A percentile compares a stretch with the other conserved stretches of the same genome.
Conservation (phyloP, 2,329 filamentous ascomycete species). For the Penicillium sumatraense region DNA sequence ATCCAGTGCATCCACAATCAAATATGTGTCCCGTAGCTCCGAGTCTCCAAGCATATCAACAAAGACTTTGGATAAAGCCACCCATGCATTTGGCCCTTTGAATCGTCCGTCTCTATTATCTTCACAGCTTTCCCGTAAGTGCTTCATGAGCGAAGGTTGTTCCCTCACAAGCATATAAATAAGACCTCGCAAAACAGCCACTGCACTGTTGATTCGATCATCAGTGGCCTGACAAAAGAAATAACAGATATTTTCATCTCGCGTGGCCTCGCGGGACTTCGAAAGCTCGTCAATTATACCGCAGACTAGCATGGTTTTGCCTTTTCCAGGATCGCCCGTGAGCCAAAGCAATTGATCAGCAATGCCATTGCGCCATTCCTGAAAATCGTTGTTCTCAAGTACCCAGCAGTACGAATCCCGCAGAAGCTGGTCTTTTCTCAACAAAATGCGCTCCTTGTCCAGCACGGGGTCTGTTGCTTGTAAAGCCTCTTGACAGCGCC, state of each 20-base stretch:
- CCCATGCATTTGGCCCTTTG: conserved; percentile 39
- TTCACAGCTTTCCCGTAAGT: conserved; percentile 35
- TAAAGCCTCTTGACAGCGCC: too few relatives aligned
- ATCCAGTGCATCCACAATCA: background rate
- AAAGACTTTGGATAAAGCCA: background rate
- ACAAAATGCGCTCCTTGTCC: conserved; percentile 27
- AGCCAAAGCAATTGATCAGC: conserved; percentile 23
- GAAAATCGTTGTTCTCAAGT: conserved; percentile 20
- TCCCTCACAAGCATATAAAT: conserved; percentile 25
- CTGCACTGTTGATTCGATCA: background rate
- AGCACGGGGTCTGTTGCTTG: too few relatives aligned
- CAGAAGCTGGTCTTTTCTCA: conserved; percentile 23
- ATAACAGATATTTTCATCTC: background rate
- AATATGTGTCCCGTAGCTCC: background rate
- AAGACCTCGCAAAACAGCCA: conserved; percentile 49
- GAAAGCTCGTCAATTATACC: conserved; percentile 14
- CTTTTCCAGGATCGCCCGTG: conserved; percentile 12
- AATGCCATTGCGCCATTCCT: conserved; percentile 13
- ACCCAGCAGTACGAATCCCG: conserved; percentile 24
- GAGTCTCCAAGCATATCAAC: background rate
- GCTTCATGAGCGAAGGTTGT: background rate
- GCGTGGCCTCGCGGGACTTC: too few relatives aligned
- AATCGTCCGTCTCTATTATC: conserved; percentile 42
- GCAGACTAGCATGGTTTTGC: conserved; percentile 13
- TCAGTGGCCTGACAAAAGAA: conserved; percentile 11